A percentile compares a stretch with the other conserved stretches of the same genome.
phyloP scores from a whole-genome alignment of 2,329 filamentous ascomycete genomes.

The Boeremia lycopersici region DNA sequence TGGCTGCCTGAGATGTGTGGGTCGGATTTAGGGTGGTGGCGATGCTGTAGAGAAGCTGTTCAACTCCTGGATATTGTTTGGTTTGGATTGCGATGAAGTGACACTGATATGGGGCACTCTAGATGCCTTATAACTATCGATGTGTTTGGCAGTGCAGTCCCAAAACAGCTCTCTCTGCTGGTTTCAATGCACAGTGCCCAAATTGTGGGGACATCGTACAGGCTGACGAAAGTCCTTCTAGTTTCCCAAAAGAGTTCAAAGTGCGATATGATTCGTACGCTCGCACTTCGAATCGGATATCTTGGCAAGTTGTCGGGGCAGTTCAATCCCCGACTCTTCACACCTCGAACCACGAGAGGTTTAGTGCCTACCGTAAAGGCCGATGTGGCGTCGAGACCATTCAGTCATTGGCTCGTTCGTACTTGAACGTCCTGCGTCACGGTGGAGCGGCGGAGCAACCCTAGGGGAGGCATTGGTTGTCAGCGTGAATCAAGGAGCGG shows the following conservation, averaged over 20 bases:
- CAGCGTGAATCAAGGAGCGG: neutral
- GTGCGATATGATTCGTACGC: constrained; percentile 4
- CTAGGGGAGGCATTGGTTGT: constrained; percentile 1
- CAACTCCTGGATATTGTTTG: neutral
- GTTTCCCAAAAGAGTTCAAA: constrained; percentile 9
- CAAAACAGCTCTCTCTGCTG: neutral
- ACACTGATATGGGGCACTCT: neutral
- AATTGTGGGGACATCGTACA: constrained; percentile 7
- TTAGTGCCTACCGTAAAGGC: constrained; percentile 1
- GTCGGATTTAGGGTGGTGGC: neutral
- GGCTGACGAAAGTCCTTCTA: neutral
- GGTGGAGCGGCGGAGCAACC: constrained; percentile 17
- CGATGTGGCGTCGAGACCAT: neutral
- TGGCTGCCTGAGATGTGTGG: neutral
- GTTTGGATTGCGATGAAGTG: neutral
- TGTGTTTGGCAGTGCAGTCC: constrained; percentile 7
- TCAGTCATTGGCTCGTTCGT: constrained; percentile 12
- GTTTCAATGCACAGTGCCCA: neutral
- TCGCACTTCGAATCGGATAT: constrained; percentile 1
- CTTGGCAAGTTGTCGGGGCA: constrained; percentile 4
- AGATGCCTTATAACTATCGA: constrained; percentile 25
- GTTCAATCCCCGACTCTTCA: constrained; percentile 10
- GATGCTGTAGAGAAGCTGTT: neutral
- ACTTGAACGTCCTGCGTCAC: constrained; percentile 6
- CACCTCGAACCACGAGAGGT: constrained; percentile 7